phyloP scores from a whole-genome alignment of 495 filamentous ascomycete species.

The Aspergillus funiculosus region DNA sequence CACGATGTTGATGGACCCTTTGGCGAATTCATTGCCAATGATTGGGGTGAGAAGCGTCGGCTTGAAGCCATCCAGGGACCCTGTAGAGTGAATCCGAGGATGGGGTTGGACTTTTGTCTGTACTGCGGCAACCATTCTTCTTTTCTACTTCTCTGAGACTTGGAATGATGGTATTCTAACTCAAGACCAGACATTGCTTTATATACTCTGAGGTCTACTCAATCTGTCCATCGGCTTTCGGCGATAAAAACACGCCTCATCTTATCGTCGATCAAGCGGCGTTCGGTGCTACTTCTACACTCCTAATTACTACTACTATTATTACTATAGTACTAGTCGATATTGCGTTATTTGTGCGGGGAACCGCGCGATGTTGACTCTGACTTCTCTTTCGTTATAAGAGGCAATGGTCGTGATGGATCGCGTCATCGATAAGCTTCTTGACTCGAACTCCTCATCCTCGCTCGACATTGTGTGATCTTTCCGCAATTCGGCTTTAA shows the following conservation, averaged over 20 bases:
- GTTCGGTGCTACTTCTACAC: too few relatives aligned
- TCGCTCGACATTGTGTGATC: too few relatives aligned
- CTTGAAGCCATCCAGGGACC: constrained; percentile 13
- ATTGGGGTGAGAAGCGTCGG: constrained; percentile 18
- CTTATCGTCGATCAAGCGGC: constrained; percentile 4
- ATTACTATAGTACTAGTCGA: too few relatives aligned
- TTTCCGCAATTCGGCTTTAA: too few relatives aligned
- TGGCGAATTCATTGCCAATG: constrained; percentile 53
- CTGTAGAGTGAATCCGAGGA: constrained; percentile 11
- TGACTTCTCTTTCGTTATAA: too few relatives aligned
- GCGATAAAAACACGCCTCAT: constrained; percentile 5
- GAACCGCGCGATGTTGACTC: too few relatives aligned
- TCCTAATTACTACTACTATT: too few relatives aligned
- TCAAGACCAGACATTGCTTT: neutral
- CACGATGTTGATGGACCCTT: constrained; percentile 41
- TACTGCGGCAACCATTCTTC: constrained; percentile 4
- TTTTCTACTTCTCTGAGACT: neutral
- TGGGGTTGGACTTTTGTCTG: neutral
- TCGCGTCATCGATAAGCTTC: too few relatives aligned
- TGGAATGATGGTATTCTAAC: neutral
- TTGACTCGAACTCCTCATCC: too few relatives aligned
- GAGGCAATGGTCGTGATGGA: too few relatives aligned
- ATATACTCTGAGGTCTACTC: neutral
- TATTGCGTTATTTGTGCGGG: too few relatives aligned
- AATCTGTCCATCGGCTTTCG: constrained; percentile 6